Evolutionary conservation across 768 basidiomycete species (phyloP).

Genomic region (Punctularia strigosozonata): DNA sequence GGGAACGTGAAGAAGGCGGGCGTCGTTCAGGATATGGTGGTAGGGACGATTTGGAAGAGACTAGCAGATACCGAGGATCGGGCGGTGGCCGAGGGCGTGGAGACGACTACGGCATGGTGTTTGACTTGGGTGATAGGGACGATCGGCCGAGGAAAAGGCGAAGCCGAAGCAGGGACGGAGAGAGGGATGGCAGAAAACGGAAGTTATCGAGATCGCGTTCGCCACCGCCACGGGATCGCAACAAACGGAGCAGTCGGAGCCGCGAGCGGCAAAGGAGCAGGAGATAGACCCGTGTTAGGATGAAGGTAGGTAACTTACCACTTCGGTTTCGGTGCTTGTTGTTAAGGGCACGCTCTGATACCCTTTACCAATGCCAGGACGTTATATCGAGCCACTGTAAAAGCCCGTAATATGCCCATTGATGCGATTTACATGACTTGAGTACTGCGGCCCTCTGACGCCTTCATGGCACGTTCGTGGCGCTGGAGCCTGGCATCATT

Average conservation of each 20-base stretch:
- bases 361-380: too few relatives aligned
- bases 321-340: background rate
- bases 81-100: conserved; percentile 22
- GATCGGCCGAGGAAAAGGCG: conserved; percentile 32
- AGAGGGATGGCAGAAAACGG: conserved; percentile 12
- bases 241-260: conserved; percentile 19
- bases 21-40: conserved; percentile 43
- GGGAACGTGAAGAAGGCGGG: conserved; percentile 16
- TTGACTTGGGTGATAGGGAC: conserved; percentile 46
- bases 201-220: conserved; percentile 14
- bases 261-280: conserved; percentile 7
- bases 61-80: conserved; percentile 51
- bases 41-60: conserved; percentile 63
- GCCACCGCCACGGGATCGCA: conserved; percentile 9
- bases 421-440: too few relatives aligned
- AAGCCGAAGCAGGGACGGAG: conserved; percentile 32
- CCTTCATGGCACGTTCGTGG: too few relatives aligned
- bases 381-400: too few relatives aligned
- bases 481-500: too few relatives aligned
- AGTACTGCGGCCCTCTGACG: too few relatives aligned
- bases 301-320: background rate
- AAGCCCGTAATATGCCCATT: too few relatives aligned
- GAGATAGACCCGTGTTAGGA: conserved; percentile 4
- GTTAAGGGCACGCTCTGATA: too few relatives aligned
- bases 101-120: conserved; percentile 67